Conservation (phyloP, 2,329 filamentous ascomycete species). For the Aspergillus phoenicis region DNA sequence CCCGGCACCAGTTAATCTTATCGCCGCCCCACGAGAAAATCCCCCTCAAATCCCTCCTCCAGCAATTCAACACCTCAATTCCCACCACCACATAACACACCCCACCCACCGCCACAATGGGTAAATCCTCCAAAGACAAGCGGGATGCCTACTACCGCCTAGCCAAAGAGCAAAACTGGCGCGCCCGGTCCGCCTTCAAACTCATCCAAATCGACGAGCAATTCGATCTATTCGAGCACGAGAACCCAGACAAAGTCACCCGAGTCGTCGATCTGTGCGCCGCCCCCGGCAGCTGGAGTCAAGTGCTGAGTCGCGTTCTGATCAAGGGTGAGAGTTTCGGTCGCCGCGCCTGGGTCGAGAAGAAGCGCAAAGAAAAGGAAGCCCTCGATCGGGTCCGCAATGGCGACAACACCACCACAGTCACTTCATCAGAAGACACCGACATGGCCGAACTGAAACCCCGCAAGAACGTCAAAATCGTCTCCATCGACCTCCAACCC, state of each 20-base stretch:
- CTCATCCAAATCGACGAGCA: constrained; percentile 93
- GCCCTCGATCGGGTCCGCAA: constrained; percentile 27
- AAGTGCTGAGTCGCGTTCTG: constrained; percentile 88
- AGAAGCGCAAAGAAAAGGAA: constrained; percentile 63
- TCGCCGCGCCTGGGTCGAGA: constrained; percentile 81
- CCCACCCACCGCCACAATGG: constrained; percentile 60
- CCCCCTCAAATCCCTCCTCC: constrained; percentile 3
- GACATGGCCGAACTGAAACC: constrained; percentile 47
- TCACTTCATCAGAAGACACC: constrained; percentile 29
- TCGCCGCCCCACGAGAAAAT: constrained; percentile 36
- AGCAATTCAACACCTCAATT: background rate
- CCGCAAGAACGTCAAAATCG: constrained; percentile 81
- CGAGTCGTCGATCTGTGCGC: constrained; percentile 95
- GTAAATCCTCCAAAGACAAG: constrained; percentile 98
- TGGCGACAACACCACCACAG: constrained; percentile 20
- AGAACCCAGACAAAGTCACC: constrained; percentile 68
- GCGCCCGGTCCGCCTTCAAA: constrained; percentile 94
- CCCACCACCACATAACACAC: constrained; percentile 6
- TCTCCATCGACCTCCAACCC: constrained; percentile 92
- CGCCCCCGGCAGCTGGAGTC: constrained; percentile 94
- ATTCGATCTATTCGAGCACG: constrained; percentile 82
- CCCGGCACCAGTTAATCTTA: constrained; percentile 40
- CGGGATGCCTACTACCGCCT: constrained; percentile 96
- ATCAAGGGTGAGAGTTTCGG: constrained; percentile 94
- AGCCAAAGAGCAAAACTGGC: constrained; percentile 98